phyloP scores from a whole-genome alignment of 805 yeast species.

The Torulaspora franciscae region DNA sequence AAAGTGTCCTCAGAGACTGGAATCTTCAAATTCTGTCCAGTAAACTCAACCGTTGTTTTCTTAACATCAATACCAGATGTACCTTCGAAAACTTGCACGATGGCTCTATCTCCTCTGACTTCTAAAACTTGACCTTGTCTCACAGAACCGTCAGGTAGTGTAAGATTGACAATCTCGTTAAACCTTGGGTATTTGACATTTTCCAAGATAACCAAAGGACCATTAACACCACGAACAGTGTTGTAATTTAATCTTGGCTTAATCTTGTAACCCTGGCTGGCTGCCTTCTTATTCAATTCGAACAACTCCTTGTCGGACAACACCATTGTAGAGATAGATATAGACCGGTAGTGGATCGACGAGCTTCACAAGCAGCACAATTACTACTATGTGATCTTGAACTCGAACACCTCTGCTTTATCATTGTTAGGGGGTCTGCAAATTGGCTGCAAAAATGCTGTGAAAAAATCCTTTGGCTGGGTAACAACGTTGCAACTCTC shows the following conservation, averaged over 20 bases:
- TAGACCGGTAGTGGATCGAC: background rate
- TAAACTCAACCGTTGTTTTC: constrained; percentile 94
- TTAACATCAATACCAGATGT: constrained; percentile 98
- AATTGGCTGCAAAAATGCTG: constrained; percentile 14
- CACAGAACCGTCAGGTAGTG: constrained; percentile 89
- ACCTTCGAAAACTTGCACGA: constrained; percentile 99
- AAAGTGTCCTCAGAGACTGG: constrained; percentile 95
- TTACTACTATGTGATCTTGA: background rate
- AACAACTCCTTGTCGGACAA: constrained; percentile 40
- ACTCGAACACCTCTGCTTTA: background rate
- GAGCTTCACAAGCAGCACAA: background rate
- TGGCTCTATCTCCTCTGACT: constrained; percentile 94
- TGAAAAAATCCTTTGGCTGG: constrained; percentile 5
- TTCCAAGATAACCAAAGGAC: constrained; percentile 90
- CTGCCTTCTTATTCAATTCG: constrained; percentile 88
- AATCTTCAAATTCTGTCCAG: constrained; percentile 88
- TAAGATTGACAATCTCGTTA: constrained; percentile 94
- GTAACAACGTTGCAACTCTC: constrained; percentile 1
- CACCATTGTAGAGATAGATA: constrained; percentile 18
- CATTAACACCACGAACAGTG: constrained; percentile 97
- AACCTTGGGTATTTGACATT: constrained; percentile 84
- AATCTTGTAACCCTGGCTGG: constrained; percentile 82
- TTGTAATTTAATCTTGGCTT: constrained; percentile 90
- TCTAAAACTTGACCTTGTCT: constrained; percentile 98
- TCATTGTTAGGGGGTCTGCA: constrained; percentile 11